Percentiles rank a stretch among this genome's conserved stretches.
These are phyloP conservation scores for Collybia nuda DNA, from an alignment of 768 basidiomycete species.

Conservation along the genomic window DNA sequence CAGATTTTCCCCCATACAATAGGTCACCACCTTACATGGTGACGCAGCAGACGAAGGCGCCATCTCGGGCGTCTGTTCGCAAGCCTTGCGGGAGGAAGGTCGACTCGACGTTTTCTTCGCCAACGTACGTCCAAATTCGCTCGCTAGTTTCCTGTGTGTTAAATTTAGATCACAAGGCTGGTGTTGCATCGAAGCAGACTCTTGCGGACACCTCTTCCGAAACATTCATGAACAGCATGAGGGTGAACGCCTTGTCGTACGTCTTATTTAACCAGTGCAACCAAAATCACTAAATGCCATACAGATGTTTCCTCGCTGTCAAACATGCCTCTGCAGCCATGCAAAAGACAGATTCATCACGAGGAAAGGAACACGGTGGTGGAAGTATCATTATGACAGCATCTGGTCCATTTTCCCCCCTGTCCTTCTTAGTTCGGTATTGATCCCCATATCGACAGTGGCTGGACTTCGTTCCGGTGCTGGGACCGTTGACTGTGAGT, in stretches of 20 bases:
- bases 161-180: conserved; percentile 50
- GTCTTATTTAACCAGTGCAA: conserved; percentile 12
- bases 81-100: conserved; percentile 78
- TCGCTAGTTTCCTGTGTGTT: background rate
- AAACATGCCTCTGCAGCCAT: conserved; percentile 87
- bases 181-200: conserved; percentile 43
- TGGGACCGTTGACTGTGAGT: conserved; percentile 78
- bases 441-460: conserved; percentile 39
- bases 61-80: conserved; percentile 67
- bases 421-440: background rate
- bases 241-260: conserved; percentile 68
- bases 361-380: conserved; percentile 66
- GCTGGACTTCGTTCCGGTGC: conserved; percentile 84
- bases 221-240: conserved; percentile 72
- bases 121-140: conserved; percentile 55
- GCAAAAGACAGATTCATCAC: conserved; percentile 60
- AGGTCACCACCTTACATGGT: conserved; percentile 78
- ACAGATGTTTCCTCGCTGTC: conserved; percentile 85
- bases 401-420: conserved; percentile 48
- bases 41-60: conserved; percentile 82
- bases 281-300: background rate
- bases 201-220: conserved; percentile 60
- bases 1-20: background rate
- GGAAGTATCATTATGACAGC: conserved; percentile 90
- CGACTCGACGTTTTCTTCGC: conserved; percentile 93